Percentiles rank a stretch among this genome's conserved stretches.
These are phyloP conservation scores for Athelia psychrophila DNA, from an alignment of 1,284 basidiomycete genomes.

Conservation along the genomic window DNA sequence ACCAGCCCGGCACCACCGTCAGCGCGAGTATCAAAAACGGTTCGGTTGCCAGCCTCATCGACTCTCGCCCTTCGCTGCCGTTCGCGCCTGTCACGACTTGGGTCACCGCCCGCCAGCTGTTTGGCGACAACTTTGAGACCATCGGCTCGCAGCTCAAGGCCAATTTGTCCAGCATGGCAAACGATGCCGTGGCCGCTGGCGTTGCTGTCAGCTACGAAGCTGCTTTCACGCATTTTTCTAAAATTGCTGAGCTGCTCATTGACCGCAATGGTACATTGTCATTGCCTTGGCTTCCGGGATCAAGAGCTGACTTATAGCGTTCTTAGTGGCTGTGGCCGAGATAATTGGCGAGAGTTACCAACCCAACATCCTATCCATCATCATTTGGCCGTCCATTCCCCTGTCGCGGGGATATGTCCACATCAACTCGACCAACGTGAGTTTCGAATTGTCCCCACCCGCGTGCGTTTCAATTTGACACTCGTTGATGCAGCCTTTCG, in stretches of 20 bases:
- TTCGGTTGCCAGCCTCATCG: constrained; percentile 3
- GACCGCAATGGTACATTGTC: constrained; percentile 2
- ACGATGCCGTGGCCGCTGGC: not conserved
- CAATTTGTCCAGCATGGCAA: not conserved
- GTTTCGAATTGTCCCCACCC: not conserved
- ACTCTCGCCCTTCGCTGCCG: constrained; percentile 1
- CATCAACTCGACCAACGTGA: constrained; percentile 15
- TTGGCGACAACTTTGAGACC: too few relatives aligned
- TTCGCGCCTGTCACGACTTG: constrained; percentile 22
- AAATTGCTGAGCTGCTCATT: constrained; percentile 6
- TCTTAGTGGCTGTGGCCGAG: too few relatives aligned
- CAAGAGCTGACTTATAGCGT: too few relatives aligned
- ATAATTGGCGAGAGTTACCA: too few relatives aligned
- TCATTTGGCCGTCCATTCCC: too few relatives aligned
- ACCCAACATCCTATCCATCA: too few relatives aligned
- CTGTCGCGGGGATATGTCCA: constrained; percentile 20
- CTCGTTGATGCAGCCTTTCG: constrained; percentile 11
- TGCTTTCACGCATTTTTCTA: not conserved
- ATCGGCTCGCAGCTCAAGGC: not conserved
- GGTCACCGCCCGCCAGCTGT: constrained; percentile 23
- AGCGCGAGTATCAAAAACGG: constrained; percentile 14
- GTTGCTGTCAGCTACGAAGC: constrained; percentile 4
- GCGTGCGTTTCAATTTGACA: too few relatives aligned
- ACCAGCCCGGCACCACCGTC: constrained; percentile 16
- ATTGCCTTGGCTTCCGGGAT: constrained; percentile 6